These are phyloP conservation scores for Fistulinella cinereoalba DNA, from an alignment of 1,284 basidiomycete species.

Conservation along the genomic window DNA sequence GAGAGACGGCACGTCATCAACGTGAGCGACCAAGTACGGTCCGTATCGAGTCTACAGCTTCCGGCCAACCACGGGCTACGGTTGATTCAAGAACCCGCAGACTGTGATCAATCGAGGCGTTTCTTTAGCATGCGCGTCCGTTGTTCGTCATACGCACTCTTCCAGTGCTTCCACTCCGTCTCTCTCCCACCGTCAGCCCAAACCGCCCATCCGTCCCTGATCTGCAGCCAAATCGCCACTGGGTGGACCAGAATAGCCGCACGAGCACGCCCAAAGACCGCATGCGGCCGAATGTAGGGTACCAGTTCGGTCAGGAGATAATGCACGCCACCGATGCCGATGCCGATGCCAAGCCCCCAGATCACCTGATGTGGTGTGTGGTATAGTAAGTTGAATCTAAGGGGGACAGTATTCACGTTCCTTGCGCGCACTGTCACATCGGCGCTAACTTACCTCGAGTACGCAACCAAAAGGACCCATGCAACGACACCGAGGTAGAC, in stretches of 20 bases:
- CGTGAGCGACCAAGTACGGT: too few species aligned
- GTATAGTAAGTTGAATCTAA: constrained; percentile 70
- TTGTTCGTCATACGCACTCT: constrained; percentile 39
- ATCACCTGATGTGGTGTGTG: constrained; percentile 69
- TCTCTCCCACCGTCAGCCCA: constrained; percentile 73
- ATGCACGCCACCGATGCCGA: constrained; percentile 51
- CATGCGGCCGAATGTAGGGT: constrained; percentile 51
- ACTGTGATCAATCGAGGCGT: constrained; percentile 17
- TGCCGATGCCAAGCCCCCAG: constrained; percentile 71
- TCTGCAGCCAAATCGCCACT: constrained; percentile 60
- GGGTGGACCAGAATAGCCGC: constrained; percentile 54
- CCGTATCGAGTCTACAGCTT: too few species aligned
- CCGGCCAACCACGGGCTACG: too few species aligned
- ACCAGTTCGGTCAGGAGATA: constrained; percentile 64
- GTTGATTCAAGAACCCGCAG: too few species aligned
- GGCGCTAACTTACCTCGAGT: constrained; percentile 57
- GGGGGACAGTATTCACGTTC: not conserved
- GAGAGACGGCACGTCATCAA: too few species aligned
- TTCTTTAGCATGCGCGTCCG: constrained; percentile 10
- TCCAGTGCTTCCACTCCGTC: constrained; percentile 64
- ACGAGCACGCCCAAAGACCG: constrained; percentile 51
- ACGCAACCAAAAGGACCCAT: constrained; percentile 68
- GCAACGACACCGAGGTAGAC: constrained; percentile 52
- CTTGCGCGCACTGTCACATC: not conserved
- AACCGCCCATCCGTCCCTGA: constrained; percentile 79